Base-by-base conservation (phyloP, 73 alveolate species). In the Paramecium bursaria region DNA sequence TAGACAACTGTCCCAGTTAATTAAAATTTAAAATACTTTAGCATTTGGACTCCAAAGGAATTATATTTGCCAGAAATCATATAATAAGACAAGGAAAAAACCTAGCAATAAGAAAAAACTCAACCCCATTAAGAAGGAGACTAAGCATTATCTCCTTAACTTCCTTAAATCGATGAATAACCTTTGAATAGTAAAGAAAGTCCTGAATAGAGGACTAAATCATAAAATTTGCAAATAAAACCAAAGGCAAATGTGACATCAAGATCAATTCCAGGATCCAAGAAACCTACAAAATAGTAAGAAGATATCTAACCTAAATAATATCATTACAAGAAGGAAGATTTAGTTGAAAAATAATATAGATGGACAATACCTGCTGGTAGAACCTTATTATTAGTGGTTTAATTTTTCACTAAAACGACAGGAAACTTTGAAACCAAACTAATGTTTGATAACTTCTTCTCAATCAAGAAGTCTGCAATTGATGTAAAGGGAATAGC, bases 291-390 rank as follows among this genome's bases (percentile, higher is more conserved):
- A 35, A 74, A 88, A 73, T 49, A 79, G 46, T 75, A 80, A 75
- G 92, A 85, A 73, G 91, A 85, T 10, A 93, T 93, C 54, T 73
- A 74, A 53, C 49, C 87, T 9, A 90, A 79, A 39, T 87, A 85
- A 30, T 94, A 79, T 44, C 87, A 86, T 44, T 88, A 47, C 47
- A 93, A 90, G 73, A 92, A 82, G 48, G 99, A 94, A 50, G 87
- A 76, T 52, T 88, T 87, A 3, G 92, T 94, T 44, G 92, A 86
- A 60, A 94, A 92, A 26, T 75, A 90, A 52, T 92, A 96, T 13
- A 95, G 99, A 88, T 97, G 99, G 99, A 95, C 94, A 26, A 91
- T 97, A 17, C 97, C 94, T 11, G 98, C 99, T 1, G 91, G 93
- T 73, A 97, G 88, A 49, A 75, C 98, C 3, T 92, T 91, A 52